These are phyloP conservation scores for Grosmannia clavigera DNA, from an alignment of 2,329 filamentous ascomycete species.

Conservation along the genomic window DNA sequence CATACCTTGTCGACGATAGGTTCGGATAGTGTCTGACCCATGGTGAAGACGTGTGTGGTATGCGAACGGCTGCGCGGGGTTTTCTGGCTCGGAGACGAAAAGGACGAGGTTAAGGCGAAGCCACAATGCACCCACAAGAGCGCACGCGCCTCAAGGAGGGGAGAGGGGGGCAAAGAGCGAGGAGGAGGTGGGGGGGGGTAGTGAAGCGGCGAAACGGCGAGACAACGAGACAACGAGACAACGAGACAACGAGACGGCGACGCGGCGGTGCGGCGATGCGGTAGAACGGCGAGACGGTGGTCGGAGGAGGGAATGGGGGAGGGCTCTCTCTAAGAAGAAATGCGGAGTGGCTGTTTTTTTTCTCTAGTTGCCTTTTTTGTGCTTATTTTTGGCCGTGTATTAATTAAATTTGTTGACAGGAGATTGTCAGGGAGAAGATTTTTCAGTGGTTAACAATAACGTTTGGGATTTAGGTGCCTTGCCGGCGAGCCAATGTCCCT, in stretches of 20 bases:
- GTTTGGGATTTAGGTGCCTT: constrained; percentile 7
- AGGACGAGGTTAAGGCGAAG: neutral
- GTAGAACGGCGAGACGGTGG: neutral
- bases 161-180: neutral
- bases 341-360: constrained; percentile 8
- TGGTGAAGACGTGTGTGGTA: constrained; percentile 31
- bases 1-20: constrained; percentile 97
- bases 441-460: constrained; percentile 12
- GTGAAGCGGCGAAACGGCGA: neutral
- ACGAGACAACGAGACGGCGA: neutral
- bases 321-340: neutral
- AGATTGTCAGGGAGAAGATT: constrained; percentile 5
- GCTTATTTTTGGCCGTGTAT: neutral
- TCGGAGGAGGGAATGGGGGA: constrained; percentile 3
- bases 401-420: constrained; percentile 6
- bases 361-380: constrained; percentile 1
- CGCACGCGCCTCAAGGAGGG: neutral
- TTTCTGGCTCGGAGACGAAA: neutral
- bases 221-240: neutral
- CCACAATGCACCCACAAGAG: neutral
- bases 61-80: neutral
- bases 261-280: neutral
- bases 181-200: neutral
- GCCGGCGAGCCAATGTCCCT: constrained; percentile 2
- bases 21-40: constrained; percentile 99